phyloP scores from a whole-genome alignment of 805 yeast species.

The Cyberlindnera mycetangii region DNA sequence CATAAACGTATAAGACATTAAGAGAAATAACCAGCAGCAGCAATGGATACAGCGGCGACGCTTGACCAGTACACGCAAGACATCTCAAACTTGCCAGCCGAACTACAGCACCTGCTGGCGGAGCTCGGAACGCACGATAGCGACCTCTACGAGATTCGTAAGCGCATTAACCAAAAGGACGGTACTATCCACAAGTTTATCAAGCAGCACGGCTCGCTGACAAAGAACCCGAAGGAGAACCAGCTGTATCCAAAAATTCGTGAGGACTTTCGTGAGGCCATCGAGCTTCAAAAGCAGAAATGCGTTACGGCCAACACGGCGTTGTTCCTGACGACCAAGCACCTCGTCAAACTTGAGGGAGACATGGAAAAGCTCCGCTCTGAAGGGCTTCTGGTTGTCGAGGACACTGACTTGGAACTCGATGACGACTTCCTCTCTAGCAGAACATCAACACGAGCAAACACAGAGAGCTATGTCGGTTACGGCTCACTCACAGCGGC shows the following conservation, averaged over 20 bases:
- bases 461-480: constrained; percentile 16
- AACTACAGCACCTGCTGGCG: constrained; percentile 72
- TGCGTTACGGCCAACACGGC: constrained; percentile 80
- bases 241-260: constrained; percentile 61
- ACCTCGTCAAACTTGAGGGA: constrained; percentile 65
- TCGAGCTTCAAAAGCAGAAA: constrained; percentile 72
- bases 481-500: neutral
- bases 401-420: constrained; percentile 33
- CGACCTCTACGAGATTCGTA: constrained; percentile 61
- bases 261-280: constrained; percentile 60
- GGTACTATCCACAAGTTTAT: constrained; percentile 79
- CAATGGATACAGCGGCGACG: constrained; percentile 91
- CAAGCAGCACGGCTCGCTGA: constrained; percentile 75
- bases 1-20: too few species aligned
- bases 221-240: constrained; percentile 79
- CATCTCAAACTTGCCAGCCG: constrained; percentile 83
- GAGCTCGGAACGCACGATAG: constrained; percentile 74
- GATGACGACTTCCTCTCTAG: constrained; percentile 36
- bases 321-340: constrained; percentile 70
- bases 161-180: constrained; percentile 68
- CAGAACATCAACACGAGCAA: constrained; percentile 30
- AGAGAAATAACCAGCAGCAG: neutral
- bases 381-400: constrained; percentile 71
- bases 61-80: constrained; percentile 70
- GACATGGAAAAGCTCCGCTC: constrained; percentile 73